A percentile compares a stretch with the other conserved stretches of the same genome.
These are phyloP conservation scores for Trichophyton equinum DNA, from an alignment of 2,329 filamentous ascomycete species.

Conservation along the genomic window DNA sequence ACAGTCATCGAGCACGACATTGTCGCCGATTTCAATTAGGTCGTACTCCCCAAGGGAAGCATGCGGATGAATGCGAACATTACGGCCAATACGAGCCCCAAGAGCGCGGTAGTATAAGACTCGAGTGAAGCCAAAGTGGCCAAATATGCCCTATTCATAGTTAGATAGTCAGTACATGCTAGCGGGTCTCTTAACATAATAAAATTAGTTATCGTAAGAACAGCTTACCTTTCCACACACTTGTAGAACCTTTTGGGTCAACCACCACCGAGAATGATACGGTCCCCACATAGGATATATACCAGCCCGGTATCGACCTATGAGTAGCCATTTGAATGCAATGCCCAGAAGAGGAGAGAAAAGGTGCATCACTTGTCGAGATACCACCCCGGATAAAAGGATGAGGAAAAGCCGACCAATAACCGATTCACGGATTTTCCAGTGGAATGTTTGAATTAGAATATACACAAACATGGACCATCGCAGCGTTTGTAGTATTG, in stretches of 20 bases:
- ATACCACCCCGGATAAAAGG: not conserved
- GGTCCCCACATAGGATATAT: conserved; percentile 6
- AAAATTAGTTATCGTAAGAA: no score
- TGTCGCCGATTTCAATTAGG: conserved; percentile 2
- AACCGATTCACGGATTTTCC: not conserved
- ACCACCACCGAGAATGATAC: conserved; percentile 4
- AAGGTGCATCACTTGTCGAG: not conserved
- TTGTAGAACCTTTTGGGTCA: not conserved
- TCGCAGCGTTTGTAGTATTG: not conserved
- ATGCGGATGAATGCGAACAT: not conserved
- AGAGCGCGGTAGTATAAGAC: conserved; percentile 3
- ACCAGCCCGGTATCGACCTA: not conserved
- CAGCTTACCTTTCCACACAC: conserved; percentile 1
- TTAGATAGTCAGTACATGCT: not conserved
- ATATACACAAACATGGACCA: not conserved
- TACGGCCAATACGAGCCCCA: not conserved
- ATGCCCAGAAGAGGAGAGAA: not conserved
- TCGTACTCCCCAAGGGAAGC: conserved; percentile 3
- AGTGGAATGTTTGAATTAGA: not conserved
- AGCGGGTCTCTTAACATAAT: not conserved
- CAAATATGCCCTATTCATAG: conserved; percentile 1
- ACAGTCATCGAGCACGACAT: conserved; percentile 1
- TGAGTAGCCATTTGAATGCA: conserved; percentile 2
- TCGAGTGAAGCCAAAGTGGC: not conserved
- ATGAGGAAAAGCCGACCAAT: not conserved